These are phyloP conservation scores for Closterium sp. DNA, from an alignment of 139 green algal genomes.

Conservation along the genomic window DNA sequence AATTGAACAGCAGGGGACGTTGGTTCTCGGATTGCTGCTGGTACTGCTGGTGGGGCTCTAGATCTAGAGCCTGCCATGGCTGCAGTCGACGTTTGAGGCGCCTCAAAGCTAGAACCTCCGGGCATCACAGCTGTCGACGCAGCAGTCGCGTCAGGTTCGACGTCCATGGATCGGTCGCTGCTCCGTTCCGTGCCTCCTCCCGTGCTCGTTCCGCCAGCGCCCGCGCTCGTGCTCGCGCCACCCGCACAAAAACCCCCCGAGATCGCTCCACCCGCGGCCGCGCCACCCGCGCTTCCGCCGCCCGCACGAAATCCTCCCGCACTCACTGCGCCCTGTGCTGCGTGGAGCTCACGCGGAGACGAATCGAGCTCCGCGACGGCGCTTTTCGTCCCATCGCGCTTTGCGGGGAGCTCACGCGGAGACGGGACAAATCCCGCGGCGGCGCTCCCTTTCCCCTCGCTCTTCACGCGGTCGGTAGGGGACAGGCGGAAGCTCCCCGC, in stretches of 20 bases:
- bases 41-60: too few relatives aligned
- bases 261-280: too few relatives aligned
- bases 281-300: not conserved
- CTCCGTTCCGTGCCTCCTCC: not conserved
- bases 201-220: not conserved
- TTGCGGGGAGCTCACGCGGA: not conserved
- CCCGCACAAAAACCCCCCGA: not conserved
- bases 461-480: not conserved
- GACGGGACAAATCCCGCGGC: not conserved
- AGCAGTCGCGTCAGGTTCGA: too few relatives aligned
- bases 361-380: too few relatives aligned
- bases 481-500: not conserved
- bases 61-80: too few relatives aligned
- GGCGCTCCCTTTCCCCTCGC: not conserved
- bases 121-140: too few relatives aligned
- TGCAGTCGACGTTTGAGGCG: too few relatives aligned
- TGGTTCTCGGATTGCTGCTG: not conserved
- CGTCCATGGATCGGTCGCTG: not conserved
- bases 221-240: not conserved
- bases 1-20: not conserved
- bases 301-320: not conserved
- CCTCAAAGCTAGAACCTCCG: too few relatives aligned
- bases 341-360: not conserved
- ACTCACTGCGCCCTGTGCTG: not conserved
- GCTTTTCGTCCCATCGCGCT: too few relatives aligned